Evolutionary conservation across 495 filamentous ascomycete species (phyloP).

Genomic region (Venustampulla echinocandica): DNA sequence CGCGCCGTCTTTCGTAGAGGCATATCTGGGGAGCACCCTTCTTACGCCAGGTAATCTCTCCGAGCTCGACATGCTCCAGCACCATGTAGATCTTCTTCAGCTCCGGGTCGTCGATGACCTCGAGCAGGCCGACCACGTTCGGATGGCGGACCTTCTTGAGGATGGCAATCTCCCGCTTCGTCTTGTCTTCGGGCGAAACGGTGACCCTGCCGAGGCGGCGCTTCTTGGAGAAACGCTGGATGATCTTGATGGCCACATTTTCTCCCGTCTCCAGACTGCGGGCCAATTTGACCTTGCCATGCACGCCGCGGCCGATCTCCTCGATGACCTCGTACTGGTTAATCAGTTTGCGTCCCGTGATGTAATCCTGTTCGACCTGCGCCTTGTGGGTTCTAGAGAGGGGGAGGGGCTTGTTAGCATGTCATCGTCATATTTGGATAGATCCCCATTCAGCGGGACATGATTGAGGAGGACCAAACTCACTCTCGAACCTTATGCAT

Average conservation of each 20-base stretch:
- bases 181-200: conserved; percentile 73
- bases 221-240: conserved; percentile 87
- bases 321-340: conserved; percentile 96
- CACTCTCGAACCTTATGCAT: conserved; percentile 39
- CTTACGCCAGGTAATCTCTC: conserved; percentile 89
- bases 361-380: conserved; percentile 75
- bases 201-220: conserved; percentile 72
- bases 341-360: conserved; percentile 88
- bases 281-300: conserved; percentile 95
- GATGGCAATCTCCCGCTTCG: conserved; percentile 94
- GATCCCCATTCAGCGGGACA: too few species aligned
- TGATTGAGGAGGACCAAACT: conserved; percentile 26
- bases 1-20: conserved; percentile 67
- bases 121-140: conserved; percentile 87
- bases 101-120: conserved; percentile 95
- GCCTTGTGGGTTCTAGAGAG: conserved; percentile 73
- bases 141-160: conserved; percentile 95
- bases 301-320: conserved; percentile 89
- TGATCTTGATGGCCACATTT: conserved; percentile 94
- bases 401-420: too few species aligned
- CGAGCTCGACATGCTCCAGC: conserved; percentile 84
- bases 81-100: conserved; percentile 97
- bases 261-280: conserved; percentile 68
- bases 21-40: conserved; percentile 73
- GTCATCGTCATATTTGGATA: too few species aligned